Percentiles rank a stretch among this genome's conserved stretches.
Conservation (phyloP, 1,284 basidiomycete genomes). For the Coriolopsis trogii region DNA sequence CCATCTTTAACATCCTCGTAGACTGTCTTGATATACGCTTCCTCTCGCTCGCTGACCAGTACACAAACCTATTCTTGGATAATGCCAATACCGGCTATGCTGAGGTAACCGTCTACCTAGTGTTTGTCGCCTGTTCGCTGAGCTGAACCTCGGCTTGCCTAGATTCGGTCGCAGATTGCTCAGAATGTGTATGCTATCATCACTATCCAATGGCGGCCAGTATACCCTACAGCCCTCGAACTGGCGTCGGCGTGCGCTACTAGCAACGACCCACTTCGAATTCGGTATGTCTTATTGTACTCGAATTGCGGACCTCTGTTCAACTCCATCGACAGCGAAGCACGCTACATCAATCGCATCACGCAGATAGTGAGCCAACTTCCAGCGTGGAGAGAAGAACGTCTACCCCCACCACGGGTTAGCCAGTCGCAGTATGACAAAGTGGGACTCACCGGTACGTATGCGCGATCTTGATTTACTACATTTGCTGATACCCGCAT, state of each 20-base stretch:
- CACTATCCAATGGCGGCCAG: slow-evolving; percentile 73
- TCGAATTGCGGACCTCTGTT: not conserved
- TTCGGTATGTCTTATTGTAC: slow-evolving; percentile 44
- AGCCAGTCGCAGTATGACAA: slow-evolving; percentile 88
- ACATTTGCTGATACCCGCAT: too few relatives aligned
- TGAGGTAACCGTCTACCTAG: slow-evolving; percentile 57
- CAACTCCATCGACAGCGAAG: slow-evolving; percentile 44
- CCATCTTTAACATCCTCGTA: slow-evolving; percentile 60
- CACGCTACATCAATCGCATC: slow-evolving; percentile 60
- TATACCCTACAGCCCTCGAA: slow-evolving; percentile 65
- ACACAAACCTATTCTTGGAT: slow-evolving; percentile 72
- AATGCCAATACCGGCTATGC: slow-evolving; percentile 83
- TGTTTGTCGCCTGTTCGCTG: not conserved
- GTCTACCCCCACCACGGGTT: slow-evolving; percentile 84
- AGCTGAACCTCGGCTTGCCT: slow-evolving; percentile 7
- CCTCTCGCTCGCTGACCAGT: slow-evolving; percentile 66
- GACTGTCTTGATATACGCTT: slow-evolving; percentile 66
- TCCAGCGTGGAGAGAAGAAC: slow-evolving; percentile 69
- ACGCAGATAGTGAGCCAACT: slow-evolving; percentile 58
- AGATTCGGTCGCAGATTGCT: slow-evolving; percentile 77
- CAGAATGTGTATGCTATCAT: slow-evolving; percentile 69
- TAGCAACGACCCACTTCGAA: slow-evolving; percentile 65
- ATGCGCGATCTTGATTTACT: not conserved
- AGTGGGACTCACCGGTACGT: slow-evolving; percentile 74
- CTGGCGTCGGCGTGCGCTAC: slow-evolving; percentile 69